Evolutionary conservation across 1,284 basidiomycete species (phyloP).

Genomic region (Cryptococcus hybrid): DNA sequence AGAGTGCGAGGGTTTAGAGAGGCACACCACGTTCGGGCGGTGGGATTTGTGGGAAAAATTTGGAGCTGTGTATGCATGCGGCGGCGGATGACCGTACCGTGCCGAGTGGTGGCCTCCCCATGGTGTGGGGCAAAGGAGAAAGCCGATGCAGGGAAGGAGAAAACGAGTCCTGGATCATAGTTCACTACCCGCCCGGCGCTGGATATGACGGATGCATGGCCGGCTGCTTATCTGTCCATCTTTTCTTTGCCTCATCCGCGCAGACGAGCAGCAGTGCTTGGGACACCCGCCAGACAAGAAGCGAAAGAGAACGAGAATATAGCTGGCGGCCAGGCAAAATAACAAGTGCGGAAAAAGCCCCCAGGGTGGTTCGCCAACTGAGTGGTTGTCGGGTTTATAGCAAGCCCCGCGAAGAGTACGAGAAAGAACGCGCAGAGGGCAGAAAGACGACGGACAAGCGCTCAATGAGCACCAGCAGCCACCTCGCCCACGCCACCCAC

Average conservation of each 20-base stretch:
- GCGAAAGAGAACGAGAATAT: not conserved
- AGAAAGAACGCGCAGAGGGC: not conserved
- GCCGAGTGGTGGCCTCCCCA: no score
- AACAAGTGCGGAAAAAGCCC: no score
- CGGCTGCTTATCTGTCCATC: no score
- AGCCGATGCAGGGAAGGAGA: no score
- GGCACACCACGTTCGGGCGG: no score
- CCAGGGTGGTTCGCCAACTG: not conserved
- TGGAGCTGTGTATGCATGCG: no score
- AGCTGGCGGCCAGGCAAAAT: not conserved
- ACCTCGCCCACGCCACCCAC: slow-evolving; percentile 2
- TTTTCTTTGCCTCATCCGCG: not conserved
- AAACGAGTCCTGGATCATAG: not conserved
- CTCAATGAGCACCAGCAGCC: slow-evolving; percentile 13
- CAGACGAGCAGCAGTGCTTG: not conserved
- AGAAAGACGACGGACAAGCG: no score
- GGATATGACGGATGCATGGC: not conserved
- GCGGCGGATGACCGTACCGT: no score
- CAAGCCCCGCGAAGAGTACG: not conserved
- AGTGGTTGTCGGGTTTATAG: not conserved
- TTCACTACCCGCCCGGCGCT: not conserved
- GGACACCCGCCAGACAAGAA: not conserved
- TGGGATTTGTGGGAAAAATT: no score
- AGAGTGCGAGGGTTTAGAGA: no score
- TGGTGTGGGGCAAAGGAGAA: no score